Evolutionary conservation across 345 rosid species (phyloP).

Genomic region (Limnanthes douglasii): DNA sequence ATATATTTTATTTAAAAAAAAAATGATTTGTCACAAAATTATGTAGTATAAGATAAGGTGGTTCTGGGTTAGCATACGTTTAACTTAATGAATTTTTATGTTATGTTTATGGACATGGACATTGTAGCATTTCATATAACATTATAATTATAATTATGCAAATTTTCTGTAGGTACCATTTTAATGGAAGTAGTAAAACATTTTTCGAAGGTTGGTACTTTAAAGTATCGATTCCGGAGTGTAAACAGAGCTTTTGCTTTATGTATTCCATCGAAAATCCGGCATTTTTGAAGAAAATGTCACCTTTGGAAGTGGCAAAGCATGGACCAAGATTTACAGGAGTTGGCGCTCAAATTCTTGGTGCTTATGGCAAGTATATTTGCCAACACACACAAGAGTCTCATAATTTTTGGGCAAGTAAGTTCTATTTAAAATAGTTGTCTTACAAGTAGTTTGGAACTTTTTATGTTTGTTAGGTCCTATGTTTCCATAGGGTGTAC

Average conservation of each 20-base stretch:
- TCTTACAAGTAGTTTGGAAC: background rate
- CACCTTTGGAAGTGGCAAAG: constrained; percentile 33
- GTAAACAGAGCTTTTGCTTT: constrained; percentile 80
- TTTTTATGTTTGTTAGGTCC: too few species aligned
- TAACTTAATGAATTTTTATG: too few species aligned
- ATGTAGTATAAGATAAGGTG: too few species aligned
- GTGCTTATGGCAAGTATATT: constrained; percentile 71
- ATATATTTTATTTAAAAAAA: too few species aligned
- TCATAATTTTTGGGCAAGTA: constrained; percentile 88
- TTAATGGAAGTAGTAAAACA: constrained; percentile 52
- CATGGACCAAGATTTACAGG: constrained; percentile 71
- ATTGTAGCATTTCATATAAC: too few species aligned
- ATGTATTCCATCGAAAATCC: constrained; percentile 92
- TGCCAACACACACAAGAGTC: constrained; percentile 62
- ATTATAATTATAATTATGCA: too few species aligned
- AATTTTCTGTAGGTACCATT: constrained; percentile 95
- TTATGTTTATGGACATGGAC: too few species aligned
- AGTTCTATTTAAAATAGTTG: constrained; percentile 8
- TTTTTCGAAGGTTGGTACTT: constrained; percentile 99
- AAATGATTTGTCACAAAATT: too few species aligned
- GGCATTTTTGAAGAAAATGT: constrained; percentile 34
- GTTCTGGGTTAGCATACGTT: too few species aligned
- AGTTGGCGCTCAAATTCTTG: constrained; percentile 91
- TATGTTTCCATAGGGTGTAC: too few species aligned
- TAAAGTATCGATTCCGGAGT: constrained; percentile 77